Conservation (phyloP, 371 early-diverging fungal genomes). For the Choanephora cucurbitarum region DNA sequence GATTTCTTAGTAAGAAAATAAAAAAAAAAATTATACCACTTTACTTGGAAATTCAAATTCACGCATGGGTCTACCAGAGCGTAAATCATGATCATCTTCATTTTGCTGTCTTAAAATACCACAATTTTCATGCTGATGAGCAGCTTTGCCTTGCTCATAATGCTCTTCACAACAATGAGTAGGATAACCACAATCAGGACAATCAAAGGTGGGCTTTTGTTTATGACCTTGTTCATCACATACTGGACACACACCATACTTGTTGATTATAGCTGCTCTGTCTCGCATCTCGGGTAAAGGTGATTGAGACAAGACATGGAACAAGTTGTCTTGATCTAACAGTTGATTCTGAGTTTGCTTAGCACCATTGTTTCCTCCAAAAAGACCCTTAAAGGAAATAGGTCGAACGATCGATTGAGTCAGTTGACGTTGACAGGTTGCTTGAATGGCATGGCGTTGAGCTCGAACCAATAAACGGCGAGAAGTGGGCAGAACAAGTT, state of each 20-base stretch:
- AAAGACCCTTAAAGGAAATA: slow-evolving; percentile 41
- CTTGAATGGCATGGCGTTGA: neutral
- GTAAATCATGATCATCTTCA: slow-evolving; percentile 85
- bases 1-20: neutral
- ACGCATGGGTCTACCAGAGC: slow-evolving; percentile 74
- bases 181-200: slow-evolving; percentile 84
- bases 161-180: slow-evolving; percentile 83
- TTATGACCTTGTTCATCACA: slow-evolving; percentile 55
- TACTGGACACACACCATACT: slow-evolving; percentile 75
- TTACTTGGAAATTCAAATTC: slow-evolving; percentile 86
- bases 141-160: slow-evolving; percentile 61
- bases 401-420: slow-evolving; percentile 30
- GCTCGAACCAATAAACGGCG: neutral
- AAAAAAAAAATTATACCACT: slow-evolving; percentile 4
- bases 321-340: slow-evolving; percentile 64
- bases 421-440: slow-evolving; percentile 6
- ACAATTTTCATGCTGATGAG: slow-evolving; percentile 60
- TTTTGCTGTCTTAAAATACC: slow-evolving; percentile 68
- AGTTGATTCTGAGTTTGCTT: slow-evolving; percentile 13
- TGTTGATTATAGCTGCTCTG: slow-evolving; percentile 65
- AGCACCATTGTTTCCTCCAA: slow-evolving; percentile 12
- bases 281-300: slow-evolving; percentile 73
- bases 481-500: neutral
- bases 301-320: slow-evolving; percentile 73
- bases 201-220: slow-evolving; percentile 64